Percentiles rank a stretch among this genome's conserved stretches.
These are phyloP conservation scores for Aspergillus amoenus DNA, from an alignment of 2,329 filamentous ascomycete species.

Conservation along the genomic window DNA sequence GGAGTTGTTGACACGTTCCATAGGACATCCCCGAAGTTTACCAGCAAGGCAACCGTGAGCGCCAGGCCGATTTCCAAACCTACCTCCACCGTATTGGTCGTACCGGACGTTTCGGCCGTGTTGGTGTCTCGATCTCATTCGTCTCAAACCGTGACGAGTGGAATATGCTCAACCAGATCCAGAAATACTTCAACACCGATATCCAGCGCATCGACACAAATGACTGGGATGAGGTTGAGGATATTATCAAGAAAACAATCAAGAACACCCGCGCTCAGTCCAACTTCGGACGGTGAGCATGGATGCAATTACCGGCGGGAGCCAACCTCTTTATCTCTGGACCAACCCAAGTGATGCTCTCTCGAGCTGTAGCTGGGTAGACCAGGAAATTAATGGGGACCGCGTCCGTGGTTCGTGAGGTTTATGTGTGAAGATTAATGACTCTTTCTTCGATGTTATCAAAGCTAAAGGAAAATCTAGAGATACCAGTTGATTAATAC, in stretches of 20 bases:
- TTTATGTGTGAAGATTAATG: conserved; percentile 31
- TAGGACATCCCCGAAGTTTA: conserved; percentile 68
- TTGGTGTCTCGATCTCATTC: conserved; percentile 93
- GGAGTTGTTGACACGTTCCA: not conserved
- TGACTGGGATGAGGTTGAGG: conserved; percentile 90
- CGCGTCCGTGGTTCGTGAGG: conserved; percentile 13
- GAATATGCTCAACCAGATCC: conserved; percentile 75
- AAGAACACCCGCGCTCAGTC: conserved; percentile 53
- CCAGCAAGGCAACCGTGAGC: conserved; percentile 57
- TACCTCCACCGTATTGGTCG: conserved; percentile 98
- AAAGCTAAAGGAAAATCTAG: conserved; percentile 22
- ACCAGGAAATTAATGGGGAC: not conserved
- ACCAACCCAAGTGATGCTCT: not conserved
- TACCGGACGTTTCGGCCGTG: conserved; percentile 93
- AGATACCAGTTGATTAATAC: conserved; percentile 31
- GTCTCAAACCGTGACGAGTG: conserved; percentile 84
- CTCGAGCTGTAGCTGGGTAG: not conserved
- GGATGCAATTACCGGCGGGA: not conserved
- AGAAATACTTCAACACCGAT: conserved; percentile 74
- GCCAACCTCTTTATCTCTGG: not conserved
- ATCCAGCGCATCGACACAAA: conserved; percentile 77
- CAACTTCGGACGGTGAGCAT: conserved; percentile 30
- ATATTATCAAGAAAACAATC: conserved; percentile 76
- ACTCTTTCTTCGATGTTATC: conserved; percentile 21
- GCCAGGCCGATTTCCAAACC: conserved; percentile 82